A percentile compares a stretch with the other conserved stretches of the same genome.
Evolutionary conservation across 78 protist species (phyloP).

Genomic region (Blattamonas nauphoetae): DNA sequence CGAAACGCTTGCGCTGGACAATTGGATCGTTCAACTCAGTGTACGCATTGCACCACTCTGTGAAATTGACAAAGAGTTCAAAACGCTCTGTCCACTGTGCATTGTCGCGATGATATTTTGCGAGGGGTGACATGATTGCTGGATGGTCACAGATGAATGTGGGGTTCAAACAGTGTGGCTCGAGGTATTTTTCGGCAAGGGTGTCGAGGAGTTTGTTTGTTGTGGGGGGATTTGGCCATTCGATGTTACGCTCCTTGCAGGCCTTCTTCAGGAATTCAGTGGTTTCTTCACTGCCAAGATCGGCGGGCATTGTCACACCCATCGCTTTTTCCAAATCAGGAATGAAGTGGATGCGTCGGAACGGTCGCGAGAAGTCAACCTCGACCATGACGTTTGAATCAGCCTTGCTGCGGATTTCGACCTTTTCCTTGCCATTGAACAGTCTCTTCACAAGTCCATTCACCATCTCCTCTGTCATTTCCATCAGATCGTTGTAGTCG

Average conservation of each 20-base stretch:
- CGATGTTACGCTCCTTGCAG: constrained; percentile 55
- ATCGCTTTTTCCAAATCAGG: constrained; percentile 57
- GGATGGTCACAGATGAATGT: constrained; percentile 97
- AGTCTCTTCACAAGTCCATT: background rate
- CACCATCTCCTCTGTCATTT: constrained; percentile 74
- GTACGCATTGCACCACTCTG: constrained; percentile 97
- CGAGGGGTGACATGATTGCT: constrained; percentile 94
- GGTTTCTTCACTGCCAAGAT: constrained; percentile 20
- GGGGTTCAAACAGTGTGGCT: constrained; percentile 82
- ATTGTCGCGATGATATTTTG: constrained; percentile 76
- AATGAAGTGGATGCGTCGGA: constrained; percentile 74
- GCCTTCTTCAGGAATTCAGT: constrained; percentile 51
- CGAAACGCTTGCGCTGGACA: constrained; percentile 91
- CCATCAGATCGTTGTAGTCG: constrained; percentile 97
- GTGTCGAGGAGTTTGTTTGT: constrained; percentile 94
- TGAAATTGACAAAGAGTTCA: constrained; percentile 80
- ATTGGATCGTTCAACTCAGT: constrained; percentile 99
- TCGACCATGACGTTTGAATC: background rate
- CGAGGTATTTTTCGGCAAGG: constrained; percentile 79
- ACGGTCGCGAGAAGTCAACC: constrained; percentile 96
- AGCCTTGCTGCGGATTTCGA: background rate
- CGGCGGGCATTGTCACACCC: constrained; percentile 39
- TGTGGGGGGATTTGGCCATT: constrained; percentile 82
- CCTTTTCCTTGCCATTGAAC: background rate
- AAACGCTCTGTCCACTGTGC: constrained; percentile 95